A percentile compares a stretch with the other conserved stretches of the same genome.
Evolutionary conservation across 371 early-diverging fungal species (phyloP).

Genomic region (Mortierella sp.): DNA sequence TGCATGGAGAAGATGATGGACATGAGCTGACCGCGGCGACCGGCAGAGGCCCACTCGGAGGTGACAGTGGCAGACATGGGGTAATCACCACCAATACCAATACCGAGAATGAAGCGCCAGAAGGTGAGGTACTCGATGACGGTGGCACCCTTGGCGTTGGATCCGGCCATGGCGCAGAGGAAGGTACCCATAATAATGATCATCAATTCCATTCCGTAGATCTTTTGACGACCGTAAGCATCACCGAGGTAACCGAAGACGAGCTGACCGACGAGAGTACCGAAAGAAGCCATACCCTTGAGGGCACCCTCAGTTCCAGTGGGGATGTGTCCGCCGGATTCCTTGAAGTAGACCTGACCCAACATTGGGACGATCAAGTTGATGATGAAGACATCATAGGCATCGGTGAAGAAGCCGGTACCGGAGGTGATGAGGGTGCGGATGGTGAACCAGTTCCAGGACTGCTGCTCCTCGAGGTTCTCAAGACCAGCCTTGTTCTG

Average conservation of each 20-base stretch:
- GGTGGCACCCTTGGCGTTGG: constrained; percentile 65
- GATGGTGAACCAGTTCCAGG: constrained; percentile 56
- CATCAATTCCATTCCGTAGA: constrained; percentile 77
- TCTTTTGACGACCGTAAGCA: constrained; percentile 81
- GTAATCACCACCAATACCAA: constrained; percentile 79
- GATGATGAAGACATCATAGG: constrained; percentile 77
- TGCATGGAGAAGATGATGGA: constrained; percentile 83
- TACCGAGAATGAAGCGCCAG: constrained; percentile 78
- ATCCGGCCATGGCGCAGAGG: constrained; percentile 72
- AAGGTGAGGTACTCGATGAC: constrained; percentile 72
- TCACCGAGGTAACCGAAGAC: constrained; percentile 90
- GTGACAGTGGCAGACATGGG: constrained; percentile 80
- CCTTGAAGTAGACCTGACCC: constrained; percentile 80
- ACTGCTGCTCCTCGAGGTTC: constrained; percentile 44
- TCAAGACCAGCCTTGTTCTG: constrained; percentile 29
- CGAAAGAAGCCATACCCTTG: constrained; percentile 88
- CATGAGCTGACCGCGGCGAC: constrained; percentile 77
- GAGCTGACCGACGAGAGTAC: constrained; percentile 88
- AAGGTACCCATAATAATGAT: constrained; percentile 69
- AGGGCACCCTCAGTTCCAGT: constrained; percentile 77
- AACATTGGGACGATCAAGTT: constrained; percentile 86
- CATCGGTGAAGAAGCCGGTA: constrained; percentile 51
- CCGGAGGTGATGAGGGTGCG: constrained; percentile 50
- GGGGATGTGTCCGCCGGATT: constrained; percentile 62
- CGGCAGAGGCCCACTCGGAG: constrained; percentile 76